A percentile compares a stretch with the other conserved stretches of the same genome.
phyloP scores from a whole-genome alignment of 306 rosid species.

The Aeschynomene evenia region DNA sequence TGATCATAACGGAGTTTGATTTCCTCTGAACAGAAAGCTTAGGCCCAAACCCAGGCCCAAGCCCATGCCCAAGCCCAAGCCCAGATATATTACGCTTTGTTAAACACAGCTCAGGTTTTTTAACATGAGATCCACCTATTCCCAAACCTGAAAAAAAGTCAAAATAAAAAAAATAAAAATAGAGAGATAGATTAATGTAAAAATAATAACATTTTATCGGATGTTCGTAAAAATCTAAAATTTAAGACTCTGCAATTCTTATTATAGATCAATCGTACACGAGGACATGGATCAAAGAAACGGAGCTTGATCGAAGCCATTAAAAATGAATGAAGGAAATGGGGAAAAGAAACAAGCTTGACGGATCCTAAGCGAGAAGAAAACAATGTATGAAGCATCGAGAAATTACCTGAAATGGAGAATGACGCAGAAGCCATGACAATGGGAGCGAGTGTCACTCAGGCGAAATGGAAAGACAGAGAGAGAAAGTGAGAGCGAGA shows the following conservation, averaged over 20 bases:
- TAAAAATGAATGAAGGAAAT: not conserved
- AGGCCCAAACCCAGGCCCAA: slow-evolving; percentile 27
- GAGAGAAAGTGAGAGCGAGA: not conserved
- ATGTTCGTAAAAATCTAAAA: not conserved
- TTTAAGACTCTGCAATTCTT: not conserved
- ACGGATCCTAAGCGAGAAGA: not conserved
- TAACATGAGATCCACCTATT: slow-evolving; percentile 46
- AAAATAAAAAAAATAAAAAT: not conserved
- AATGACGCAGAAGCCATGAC: slow-evolving; percentile 41
- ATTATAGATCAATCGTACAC: not conserved
- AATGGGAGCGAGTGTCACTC: not conserved
- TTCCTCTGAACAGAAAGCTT: slow-evolving; percentile 46
- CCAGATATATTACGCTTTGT: slow-evolving; percentile 36
- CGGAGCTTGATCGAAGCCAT: not conserved
- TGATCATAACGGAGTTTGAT: slow-evolving; percentile 22
- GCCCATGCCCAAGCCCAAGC: slow-evolving; percentile 18
- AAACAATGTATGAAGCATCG: not conserved
- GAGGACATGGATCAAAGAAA: not conserved
- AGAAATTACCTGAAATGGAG: slow-evolving; percentile 27
- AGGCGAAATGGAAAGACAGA: not conserved
- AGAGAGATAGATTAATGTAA: not conserved
- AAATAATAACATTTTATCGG: not conserved
- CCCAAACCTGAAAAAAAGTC: not conserved
- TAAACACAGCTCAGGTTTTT: slow-evolving; percentile 44
- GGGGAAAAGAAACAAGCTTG: not conserved